These are phyloP conservation scores for Teunomyces atbi DNA, from an alignment of 805 yeast genomes.

Conservation along the genomic window DNA sequence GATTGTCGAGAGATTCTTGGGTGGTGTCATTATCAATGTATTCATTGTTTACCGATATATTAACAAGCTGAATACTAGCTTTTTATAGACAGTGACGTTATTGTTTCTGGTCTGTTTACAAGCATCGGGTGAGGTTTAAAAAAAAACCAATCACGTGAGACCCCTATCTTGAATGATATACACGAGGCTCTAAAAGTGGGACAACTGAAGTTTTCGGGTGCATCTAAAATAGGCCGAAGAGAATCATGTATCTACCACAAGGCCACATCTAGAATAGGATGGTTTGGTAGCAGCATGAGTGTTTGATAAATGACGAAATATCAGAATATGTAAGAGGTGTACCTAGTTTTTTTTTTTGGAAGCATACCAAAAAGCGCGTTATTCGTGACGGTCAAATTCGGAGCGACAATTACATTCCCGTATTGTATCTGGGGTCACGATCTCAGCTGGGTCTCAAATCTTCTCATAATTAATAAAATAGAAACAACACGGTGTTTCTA, in stretches of 20 bases:
- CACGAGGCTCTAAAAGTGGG: neutral
- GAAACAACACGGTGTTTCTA: no score
- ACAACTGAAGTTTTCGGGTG: neutral
- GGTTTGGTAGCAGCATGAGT: neutral
- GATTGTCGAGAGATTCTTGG: slow-evolving; percentile 17
- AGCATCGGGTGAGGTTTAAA: slow-evolving; percentile 1
- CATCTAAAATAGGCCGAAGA: neutral
- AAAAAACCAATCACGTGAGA: neutral
- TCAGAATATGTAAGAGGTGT: no score
- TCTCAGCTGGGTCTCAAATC: no score
- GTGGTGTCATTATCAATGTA: slow-evolving; percentile 8
- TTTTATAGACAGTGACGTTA: neutral
- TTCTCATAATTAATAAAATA: no score
- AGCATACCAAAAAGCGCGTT: no score
- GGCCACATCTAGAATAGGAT: neutral
- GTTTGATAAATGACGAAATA: no score
- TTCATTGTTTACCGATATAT: neutral
- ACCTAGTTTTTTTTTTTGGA: no score
- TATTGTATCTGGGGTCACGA: no score
- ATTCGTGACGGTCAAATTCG: no score
- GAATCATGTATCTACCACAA: neutral
- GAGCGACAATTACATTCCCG: no score
- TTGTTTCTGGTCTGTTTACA: neutral
- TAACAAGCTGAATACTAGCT: neutral
- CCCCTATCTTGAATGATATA: neutral